phyloP scores from a whole-genome alignment of 2,329 filamentous ascomycete species.

The Hypoxylon sp. region DNA sequence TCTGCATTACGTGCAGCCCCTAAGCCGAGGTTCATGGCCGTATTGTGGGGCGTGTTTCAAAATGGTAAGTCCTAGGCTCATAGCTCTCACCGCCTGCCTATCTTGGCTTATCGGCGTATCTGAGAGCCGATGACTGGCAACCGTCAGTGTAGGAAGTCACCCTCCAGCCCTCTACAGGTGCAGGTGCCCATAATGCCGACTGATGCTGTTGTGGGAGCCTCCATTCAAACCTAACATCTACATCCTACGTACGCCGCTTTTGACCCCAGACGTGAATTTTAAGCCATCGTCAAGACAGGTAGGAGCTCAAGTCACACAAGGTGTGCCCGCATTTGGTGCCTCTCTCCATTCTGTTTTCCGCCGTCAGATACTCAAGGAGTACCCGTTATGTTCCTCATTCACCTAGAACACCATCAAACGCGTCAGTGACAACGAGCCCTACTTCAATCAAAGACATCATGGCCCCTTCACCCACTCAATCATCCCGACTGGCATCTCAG shows the following conservation, averaged over 20 bases:
- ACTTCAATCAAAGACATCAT: neutral
- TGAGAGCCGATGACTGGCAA: neutral
- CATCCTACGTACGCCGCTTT: neutral
- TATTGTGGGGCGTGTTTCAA: constrained; percentile 9
- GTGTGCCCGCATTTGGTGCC: neutral
- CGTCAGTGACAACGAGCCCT: neutral
- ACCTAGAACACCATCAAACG: neutral
- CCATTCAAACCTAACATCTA: neutral
- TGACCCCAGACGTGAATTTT: too few relatives aligned
- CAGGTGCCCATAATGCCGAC: neutral
- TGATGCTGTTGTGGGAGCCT: neutral
- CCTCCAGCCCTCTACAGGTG: neutral
- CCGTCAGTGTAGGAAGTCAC: too few relatives aligned
- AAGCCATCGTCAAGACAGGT: neutral
- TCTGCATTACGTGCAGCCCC: constrained; percentile 14
- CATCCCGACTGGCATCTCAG: constrained; percentile 6
- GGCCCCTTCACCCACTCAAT: neutral
- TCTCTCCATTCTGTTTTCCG: neutral
- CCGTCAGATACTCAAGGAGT: neutral
- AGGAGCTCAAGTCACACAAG: neutral
- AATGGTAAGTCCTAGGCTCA: constrained; percentile 1
- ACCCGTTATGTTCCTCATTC: neutral
- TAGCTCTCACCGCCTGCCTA: constrained; percentile 22
- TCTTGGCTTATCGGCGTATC: constrained; percentile 1
- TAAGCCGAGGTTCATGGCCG: constrained; percentile 41